Evolutionary conservation across 1,139 yeast species (phyloP).

Genomic region (Candida anutae): DNA sequence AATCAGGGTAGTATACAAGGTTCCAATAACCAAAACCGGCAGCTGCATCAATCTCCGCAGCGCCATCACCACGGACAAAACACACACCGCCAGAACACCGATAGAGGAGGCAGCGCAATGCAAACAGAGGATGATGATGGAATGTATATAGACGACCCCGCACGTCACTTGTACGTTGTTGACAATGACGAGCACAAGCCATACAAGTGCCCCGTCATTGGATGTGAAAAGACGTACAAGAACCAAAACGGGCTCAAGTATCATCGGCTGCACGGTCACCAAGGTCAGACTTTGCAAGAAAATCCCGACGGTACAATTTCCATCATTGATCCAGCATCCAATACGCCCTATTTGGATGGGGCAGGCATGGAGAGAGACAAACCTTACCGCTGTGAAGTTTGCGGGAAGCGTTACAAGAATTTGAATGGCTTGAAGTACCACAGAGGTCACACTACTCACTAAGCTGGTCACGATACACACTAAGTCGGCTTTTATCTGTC

Average conservation of each 20-base stretch:
- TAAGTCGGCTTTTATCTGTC: neutral
- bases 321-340: constrained; percentile 88
- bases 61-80: constrained; percentile 9
- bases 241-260: constrained; percentile 96
- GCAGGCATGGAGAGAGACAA: constrained; percentile 93
- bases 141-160: constrained; percentile 84
- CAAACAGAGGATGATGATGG: constrained; percentile 34
- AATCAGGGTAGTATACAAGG: too few species aligned
- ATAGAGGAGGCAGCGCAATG: constrained; percentile 20
- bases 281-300: constrained; percentile 83
- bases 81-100: constrained; percentile 6
- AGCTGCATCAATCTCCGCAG: constrained; percentile 9
- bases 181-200: constrained; percentile 93
- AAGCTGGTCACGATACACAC: constrained; percentile 5
- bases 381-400: constrained; percentile 96
- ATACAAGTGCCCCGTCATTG: constrained; percentile 94
- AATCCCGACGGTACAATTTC: constrained; percentile 92
- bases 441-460: constrained; percentile 95
- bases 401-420: constrained; percentile 95
- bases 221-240: constrained; percentile 95
- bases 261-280: constrained; percentile 95
- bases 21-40: too few species aligned
- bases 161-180: constrained; percentile 84
- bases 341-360: constrained; percentile 87
- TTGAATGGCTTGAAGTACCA: constrained; percentile 94